Base-by-base conservation (phyloP, 1,139 yeast species). In the Scheffersomyces insectosa region DNA sequence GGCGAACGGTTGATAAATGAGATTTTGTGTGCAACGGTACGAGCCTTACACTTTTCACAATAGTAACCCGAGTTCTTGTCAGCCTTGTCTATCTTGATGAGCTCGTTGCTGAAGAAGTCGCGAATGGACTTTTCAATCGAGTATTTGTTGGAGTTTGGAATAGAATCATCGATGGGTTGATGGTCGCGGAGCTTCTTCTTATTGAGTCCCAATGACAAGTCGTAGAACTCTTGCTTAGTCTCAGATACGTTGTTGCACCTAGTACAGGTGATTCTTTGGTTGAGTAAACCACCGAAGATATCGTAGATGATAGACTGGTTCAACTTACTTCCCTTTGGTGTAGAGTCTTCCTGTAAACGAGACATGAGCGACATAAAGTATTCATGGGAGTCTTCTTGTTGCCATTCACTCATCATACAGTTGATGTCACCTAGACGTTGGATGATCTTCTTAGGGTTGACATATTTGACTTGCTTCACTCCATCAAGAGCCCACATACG, bases 301-400 rank as follows among this genome's bases (percentile, higher is more conserved):
- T 91, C 97, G 64, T 93, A 91, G 16, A 93, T 72, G 28, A 91
- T 84, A 40, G 96, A 86, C 50, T 85, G 77, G 54, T 88, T 87
- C 59, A 90, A 72, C 60, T 91, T 90, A 40, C 72, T 77, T 11
- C 97, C 97, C 60, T 82, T 85, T 28, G 97, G 97, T 1, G 95
- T 90, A 6, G 89, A 79, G 60, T 91, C 97, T 62, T 91, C 97
- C 65, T 91, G 98, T 45, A 91, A 68, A 43, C 97, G 70, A 8
- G 95, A 83, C 75, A 91, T 77, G 48, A 91, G 70, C 13, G 96
- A 87, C 97, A 91, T 90, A 62, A 84, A 88, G 65, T 91, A 93
- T 65, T 93, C 99, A 64, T 93, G 99, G 1, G 97, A 87, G 63
- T 93, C 99, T 65, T 93, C 98, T 64, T 93, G 99, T 63, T 89